Base-by-base conservation (phyloP, 106 monocot genomes). In the Acorus gramineus region DNA sequence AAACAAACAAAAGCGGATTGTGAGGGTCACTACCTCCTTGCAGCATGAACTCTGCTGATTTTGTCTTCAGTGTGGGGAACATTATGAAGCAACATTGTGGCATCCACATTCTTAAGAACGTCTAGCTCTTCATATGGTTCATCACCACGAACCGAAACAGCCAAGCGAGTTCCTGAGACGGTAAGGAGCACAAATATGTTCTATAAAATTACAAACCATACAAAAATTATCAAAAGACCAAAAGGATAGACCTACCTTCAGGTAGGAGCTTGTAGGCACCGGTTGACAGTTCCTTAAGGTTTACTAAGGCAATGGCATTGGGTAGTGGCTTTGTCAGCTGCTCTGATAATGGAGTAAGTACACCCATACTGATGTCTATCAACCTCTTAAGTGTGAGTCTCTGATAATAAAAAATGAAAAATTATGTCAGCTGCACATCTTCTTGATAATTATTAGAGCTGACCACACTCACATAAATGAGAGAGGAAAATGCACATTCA, bases 261-360 rank as follows among this genome's bases (percentile, higher is more conserved):
- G 98, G 85, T 55, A 99, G 57, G 77, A 99, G 89, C 66, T 89
- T 99, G 83, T 79, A 71, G 60, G 84, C 92, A 67, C 92, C 92
- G 57, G 84, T 76, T 53, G 81, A 78, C 46, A 99, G 72, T 61
- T 99, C 92, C 66, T 92, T 86, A 28, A 92, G 83, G 65, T 92
- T 92, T 11, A 89, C 88, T 44, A 99, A 73, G 47, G 59, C 81
- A 71, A 99, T 92, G 47, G 98, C 98, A 89, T 99, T 74, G 61
- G 88, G 98, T 57, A 99, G 79, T 69, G 98, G 92, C 62, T 87
- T 99, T 65, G 89, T 92, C 46, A 99, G 81, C 55, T 99, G 98
- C 55, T 99, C 98, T 12, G 98, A 89, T 57, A 99, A 69, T 50
- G 98, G 98, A 52, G 81, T 68, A 68, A 99, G 61, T 64, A 99